Evolutionary conservation across 1,139 yeast genomes (phyloP).

Genomic region (Waltiozyma sp.): DNA sequence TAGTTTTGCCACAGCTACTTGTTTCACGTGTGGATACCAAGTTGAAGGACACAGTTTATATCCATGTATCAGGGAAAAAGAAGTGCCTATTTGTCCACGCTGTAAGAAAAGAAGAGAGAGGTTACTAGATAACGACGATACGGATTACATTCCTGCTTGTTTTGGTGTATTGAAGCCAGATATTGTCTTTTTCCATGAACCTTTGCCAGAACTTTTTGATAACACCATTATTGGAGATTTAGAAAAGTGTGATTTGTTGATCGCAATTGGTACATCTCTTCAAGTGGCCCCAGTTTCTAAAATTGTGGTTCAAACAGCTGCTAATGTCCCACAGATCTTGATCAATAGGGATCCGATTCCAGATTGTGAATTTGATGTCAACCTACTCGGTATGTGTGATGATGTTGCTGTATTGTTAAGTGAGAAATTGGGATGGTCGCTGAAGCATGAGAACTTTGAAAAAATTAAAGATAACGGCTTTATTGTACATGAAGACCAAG

Average conservation of each 20-base stretch:
- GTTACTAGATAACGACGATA: slow-evolving; percentile 16
- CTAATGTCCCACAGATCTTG: slow-evolving; percentile 68
- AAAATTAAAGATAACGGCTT: slow-evolving; percentile 22
- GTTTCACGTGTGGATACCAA: slow-evolving; percentile 64
- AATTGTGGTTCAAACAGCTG: slow-evolving; percentile 66
- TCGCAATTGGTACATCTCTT: slow-evolving; percentile 87
- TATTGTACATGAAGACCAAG: slow-evolving; percentile 18
- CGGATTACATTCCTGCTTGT: slow-evolving; percentile 24
- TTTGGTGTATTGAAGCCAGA: slow-evolving; percentile 89
- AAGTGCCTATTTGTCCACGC: slow-evolving; percentile 63
- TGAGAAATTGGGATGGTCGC: slow-evolving; percentile 52
- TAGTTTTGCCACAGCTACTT: slow-evolving; percentile 73
- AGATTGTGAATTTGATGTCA: slow-evolving; percentile 73
- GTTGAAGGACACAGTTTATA: slow-evolving; percentile 61
- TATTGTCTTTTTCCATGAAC: slow-evolving; percentile 90
- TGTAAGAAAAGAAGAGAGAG: slow-evolving; percentile 40
- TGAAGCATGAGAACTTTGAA: slow-evolving; percentile 37
- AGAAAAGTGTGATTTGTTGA: slow-evolving; percentile 61
- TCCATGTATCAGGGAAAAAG: slow-evolving; percentile 45
- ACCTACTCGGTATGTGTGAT: slow-evolving; percentile 78
- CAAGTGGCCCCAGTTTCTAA: slow-evolving; percentile 96
- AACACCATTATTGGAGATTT: slow-evolving; percentile 48
- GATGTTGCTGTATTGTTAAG: slow-evolving; percentile 66
- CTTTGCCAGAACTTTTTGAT: slow-evolving; percentile 67
- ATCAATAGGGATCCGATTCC: slow-evolving; percentile 74